Conservation (phyloP, 768 basidiomycete species). For the Termitomyces eurrhizus region DNA sequence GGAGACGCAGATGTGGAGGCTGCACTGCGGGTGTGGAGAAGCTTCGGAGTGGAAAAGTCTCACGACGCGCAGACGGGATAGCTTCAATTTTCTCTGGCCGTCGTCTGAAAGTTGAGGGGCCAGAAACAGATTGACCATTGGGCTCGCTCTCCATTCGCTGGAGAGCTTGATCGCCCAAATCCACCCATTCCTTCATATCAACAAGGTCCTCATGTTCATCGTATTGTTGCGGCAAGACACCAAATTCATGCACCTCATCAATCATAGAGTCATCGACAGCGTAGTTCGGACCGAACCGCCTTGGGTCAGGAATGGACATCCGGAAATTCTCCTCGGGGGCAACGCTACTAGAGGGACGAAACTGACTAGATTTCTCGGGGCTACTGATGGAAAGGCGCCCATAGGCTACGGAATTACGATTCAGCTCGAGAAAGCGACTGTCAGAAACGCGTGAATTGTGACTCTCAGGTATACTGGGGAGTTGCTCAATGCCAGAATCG, state of each 20-base stretch:
- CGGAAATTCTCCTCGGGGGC: slow-evolving; percentile 28
- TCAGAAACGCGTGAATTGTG: slow-evolving; percentile 61
- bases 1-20: slow-evolving; percentile 65
- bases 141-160: slow-evolving; percentile 33
- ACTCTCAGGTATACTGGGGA: slow-evolving; percentile 52
- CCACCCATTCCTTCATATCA: slow-evolving; percentile 54
- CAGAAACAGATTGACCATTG: slow-evolving; percentile 31
- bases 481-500: slow-evolving; percentile 35
- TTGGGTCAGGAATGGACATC: slow-evolving; percentile 49
- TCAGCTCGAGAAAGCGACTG: slow-evolving; percentile 70
- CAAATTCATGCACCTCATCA: slow-evolving; percentile 35
- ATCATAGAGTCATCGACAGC: slow-evolving; percentile 26
- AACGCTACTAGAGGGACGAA: slow-evolving; percentile 31
- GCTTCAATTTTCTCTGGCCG: slow-evolving; percentile 34
- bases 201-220: slow-evolving; percentile 20
- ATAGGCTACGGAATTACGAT: slow-evolving; percentile 52
- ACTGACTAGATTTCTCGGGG: slow-evolving; percentile 49
- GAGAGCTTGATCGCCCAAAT: slow-evolving; percentile 44
- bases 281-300: slow-evolving; percentile 55
- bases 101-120: slow-evolving; percentile 33
- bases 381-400: slow-evolving; percentile 61
- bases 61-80: slow-evolving; percentile 38
- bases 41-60: slow-evolving; percentile 60
- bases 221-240: slow-evolving; percentile 22
- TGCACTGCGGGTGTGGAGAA: slow-evolving; percentile 41